Evolutionary conservation across 2,329 filamentous ascomycete genomes (phyloP).

Genomic region (Xylariaceae sp.): DNA sequence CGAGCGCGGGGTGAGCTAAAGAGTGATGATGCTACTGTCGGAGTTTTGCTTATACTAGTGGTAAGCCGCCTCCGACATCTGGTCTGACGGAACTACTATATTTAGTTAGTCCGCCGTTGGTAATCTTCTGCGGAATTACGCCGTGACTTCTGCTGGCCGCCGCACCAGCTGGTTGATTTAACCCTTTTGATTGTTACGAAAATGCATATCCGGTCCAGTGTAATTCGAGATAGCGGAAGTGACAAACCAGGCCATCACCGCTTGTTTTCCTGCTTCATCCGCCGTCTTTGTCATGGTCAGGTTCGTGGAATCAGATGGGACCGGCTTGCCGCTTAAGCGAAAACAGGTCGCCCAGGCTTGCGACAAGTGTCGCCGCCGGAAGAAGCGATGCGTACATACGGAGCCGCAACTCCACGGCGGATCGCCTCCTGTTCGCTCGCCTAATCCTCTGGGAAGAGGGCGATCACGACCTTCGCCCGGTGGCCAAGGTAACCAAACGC

Average conservation of each 20-base stretch:
- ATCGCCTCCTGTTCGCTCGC: slow-evolving; percentile 2
- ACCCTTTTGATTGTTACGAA: not conserved
- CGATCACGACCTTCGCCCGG: slow-evolving; percentile 5
- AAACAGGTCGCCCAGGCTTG: slow-evolving; percentile 66
- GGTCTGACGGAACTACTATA: slow-evolving; percentile 22
- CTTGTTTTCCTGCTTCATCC: not conserved
- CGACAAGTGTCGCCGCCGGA: slow-evolving; percentile 59
- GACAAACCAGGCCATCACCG: slow-evolving; percentile 19
- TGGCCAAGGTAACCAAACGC: slow-evolving; percentile 6
- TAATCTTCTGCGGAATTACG: not conserved
- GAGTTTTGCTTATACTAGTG: not conserved
- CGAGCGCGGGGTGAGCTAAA: too few relatives aligned
- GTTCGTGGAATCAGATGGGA: slow-evolving; percentile 62
- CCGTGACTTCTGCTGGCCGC: too few relatives aligned
- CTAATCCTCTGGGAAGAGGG: slow-evolving; percentile 3
- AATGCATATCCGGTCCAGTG: not conserved
- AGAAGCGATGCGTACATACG: slow-evolving; percentile 45
- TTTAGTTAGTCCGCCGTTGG: slow-evolving; percentile 23
- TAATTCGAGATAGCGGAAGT: slow-evolving; percentile 19
- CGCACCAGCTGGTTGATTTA: not conserved
- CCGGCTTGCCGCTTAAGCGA: slow-evolving; percentile 62
- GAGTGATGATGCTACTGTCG: not conserved
- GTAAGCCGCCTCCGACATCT: not conserved
- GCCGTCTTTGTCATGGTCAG: slow-evolving; percentile 50
- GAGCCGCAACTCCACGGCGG: slow-evolving; percentile 4